Evolutionary conservation across 352 stramenopile species (phyloP).

Genomic region (Phytophthora crassamura): DNA sequence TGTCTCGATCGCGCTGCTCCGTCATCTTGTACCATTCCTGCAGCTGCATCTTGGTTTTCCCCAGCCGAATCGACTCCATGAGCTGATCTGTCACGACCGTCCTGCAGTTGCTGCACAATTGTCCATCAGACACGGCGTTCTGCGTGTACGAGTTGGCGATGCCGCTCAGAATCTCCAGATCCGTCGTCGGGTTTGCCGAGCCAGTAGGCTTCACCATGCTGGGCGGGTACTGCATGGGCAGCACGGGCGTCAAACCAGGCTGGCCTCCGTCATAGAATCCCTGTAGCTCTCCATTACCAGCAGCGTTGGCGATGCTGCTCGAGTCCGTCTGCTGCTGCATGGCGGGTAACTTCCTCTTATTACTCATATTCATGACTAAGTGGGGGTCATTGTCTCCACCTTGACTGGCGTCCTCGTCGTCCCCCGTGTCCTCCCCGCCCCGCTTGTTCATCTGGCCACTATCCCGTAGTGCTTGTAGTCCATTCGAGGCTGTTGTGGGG

Average conservation of each 20-base stretch:
- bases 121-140: constrained; percentile 48
- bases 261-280: constrained; percentile 67
- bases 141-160: constrained; percentile 86
- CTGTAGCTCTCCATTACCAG: constrained; percentile 46
- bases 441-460: constrained; percentile 33
- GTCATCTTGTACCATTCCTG: constrained; percentile 56
- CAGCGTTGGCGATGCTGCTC: constrained; percentile 2
- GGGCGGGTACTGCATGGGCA: constrained; percentile 73
- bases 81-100: constrained; percentile 76
- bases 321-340: constrained; percentile 24
- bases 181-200: constrained; percentile 50
- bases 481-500: constrained; percentile 16
- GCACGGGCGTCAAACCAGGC: constrained; percentile 49
- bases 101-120: constrained; percentile 69
- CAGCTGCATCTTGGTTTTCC: constrained; percentile 73
- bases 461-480: constrained; percentile 13
- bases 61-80: constrained; percentile 79
- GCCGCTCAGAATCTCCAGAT: constrained; percentile 85
- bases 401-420: constrained; percentile 27
- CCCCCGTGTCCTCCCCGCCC: constrained; percentile 31
- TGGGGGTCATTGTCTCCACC: constrained; percentile 26
- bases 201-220: constrained; percentile 25
- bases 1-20: constrained; percentile 75
- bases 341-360: constrained; percentile 61
- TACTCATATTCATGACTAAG: constrained; percentile 36